phyloP scores from a whole-genome alignment of 345 rosid species.

The Lagerstroemia speciosa region DNA sequence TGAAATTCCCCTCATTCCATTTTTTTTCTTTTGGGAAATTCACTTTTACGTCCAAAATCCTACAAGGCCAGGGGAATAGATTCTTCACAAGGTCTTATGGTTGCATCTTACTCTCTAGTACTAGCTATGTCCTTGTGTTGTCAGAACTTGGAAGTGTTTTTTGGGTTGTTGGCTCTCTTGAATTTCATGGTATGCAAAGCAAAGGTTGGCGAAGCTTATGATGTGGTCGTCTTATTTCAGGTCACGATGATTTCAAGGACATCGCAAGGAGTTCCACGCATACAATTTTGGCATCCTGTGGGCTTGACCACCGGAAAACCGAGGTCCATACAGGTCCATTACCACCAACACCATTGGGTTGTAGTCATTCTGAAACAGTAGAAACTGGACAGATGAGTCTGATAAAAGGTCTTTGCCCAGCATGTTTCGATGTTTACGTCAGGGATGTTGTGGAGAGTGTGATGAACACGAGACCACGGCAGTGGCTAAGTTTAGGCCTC shows the following conservation, averaged over 20 bases:
- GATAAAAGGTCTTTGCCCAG: slow-evolving; percentile 68
- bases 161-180: background rate
- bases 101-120: no score
- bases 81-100: no score
- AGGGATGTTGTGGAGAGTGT: slow-evolving; percentile 74
- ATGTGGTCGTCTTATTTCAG: slow-evolving; percentile 28
- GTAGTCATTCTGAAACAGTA: slow-evolving; percentile 45
- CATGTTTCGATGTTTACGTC: slow-evolving; percentile 81
- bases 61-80: no score
- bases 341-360: slow-evolving; percentile 37
- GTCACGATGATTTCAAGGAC: slow-evolving; percentile 45
- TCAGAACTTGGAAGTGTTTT: no score
- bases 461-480: slow-evolving; percentile 51
- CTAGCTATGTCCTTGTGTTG: no score
- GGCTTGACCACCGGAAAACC: slow-evolving; percentile 57
- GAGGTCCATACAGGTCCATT: slow-evolving; percentile 35
- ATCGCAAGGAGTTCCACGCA: slow-evolving; percentile 65
- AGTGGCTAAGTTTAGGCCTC: slow-evolving; percentile 82
- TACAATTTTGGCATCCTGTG: slow-evolving; percentile 79
- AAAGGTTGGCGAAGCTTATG: background rate
- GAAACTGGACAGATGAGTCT: slow-evolving; percentile 47
- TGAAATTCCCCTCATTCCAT: background rate
- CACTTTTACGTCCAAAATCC: no score
- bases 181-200: background rate
- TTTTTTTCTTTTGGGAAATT: background rate